Conservation (phyloP, 768 basidiomycete genomes). For the Pleurotus tuoliensis region DNA sequence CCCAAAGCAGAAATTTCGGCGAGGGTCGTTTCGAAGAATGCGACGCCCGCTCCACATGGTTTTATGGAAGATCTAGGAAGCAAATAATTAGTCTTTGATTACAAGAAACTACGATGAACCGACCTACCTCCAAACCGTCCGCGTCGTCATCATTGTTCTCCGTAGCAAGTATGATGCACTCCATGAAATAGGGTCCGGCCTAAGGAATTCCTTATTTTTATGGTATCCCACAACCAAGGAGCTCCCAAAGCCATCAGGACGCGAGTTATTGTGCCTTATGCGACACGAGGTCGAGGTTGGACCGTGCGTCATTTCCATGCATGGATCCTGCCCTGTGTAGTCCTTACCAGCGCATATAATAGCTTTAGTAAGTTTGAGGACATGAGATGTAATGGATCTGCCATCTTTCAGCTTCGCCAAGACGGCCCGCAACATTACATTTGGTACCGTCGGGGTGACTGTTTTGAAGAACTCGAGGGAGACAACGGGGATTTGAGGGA, state of each 20-base stretch:
- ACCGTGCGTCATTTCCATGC: background rate
- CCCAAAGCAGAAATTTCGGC: slow-evolving; percentile 20
- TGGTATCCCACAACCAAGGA: background rate
- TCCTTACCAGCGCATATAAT: background rate
- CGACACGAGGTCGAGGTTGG: background rate
- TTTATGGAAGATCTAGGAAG: slow-evolving; percentile 14
- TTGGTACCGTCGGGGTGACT: background rate
- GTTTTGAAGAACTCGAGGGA: background rate
- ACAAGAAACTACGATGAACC: background rate
- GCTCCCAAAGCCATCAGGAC: background rate
- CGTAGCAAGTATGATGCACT: background rate
- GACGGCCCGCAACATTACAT: background rate
- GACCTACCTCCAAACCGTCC: background rate
- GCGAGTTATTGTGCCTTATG: background rate
- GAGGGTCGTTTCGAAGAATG: slow-evolving; percentile 23
- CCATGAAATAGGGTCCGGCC: background rate
- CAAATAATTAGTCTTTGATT: background rate
- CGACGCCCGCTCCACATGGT: slow-evolving; percentile 22
- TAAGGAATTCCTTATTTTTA: background rate
- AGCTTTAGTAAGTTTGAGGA: background rate
- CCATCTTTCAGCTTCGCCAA: background rate
- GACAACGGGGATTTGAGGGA: background rate
- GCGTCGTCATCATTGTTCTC: background rate
- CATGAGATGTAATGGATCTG: background rate
- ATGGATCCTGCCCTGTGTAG: background rate